Evolutionary conservation across 169 alveolate species (phyloP).

Genomic region (Plasmodium sp.): DNA sequence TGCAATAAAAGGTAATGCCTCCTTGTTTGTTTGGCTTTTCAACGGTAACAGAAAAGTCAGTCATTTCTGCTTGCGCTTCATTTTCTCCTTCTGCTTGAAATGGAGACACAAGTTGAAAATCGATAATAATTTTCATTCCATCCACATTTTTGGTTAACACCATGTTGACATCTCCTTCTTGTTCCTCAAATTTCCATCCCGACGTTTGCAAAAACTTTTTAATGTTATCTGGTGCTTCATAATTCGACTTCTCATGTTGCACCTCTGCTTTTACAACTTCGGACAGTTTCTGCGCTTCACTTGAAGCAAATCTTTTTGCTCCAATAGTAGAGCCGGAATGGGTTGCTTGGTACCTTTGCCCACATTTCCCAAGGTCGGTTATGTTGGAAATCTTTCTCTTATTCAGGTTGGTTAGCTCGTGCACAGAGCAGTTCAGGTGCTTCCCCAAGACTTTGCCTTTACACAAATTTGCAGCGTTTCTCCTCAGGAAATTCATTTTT

Average conservation of each 20-base stretch:
- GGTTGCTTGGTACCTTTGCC: conserved; percentile 9
- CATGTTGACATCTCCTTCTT: conserved; percentile 89
- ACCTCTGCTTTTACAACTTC: conserved; percentile 86
- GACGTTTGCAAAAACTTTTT: conserved; percentile 81
- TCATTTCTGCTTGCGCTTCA: conserved; percentile 89
- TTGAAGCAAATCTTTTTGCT: conserved; percentile 74
- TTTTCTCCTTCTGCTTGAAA: conserved; percentile 90
- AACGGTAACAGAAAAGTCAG: conserved; percentile 91
- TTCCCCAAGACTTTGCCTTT: conserved; percentile 31
- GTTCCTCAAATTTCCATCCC: conserved; percentile 88
- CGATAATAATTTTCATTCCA: conserved; percentile 87
- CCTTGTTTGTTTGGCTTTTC: conserved; percentile 84
- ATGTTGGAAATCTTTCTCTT: conserved; percentile 36
- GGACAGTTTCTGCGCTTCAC: conserved; percentile 84
- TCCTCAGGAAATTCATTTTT: conserved; percentile 52
- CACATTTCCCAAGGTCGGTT: conserved; percentile 22
- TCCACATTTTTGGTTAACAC: conserved; percentile 85
- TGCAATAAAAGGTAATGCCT: conserved; percentile 90
- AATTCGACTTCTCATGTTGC: conserved; percentile 86
- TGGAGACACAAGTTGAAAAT: conserved; percentile 88
- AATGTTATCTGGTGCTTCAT: conserved; percentile 84
- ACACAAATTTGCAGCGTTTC: conserved; percentile 40
- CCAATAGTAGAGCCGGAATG: not conserved
- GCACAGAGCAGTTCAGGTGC: conserved; percentile 15
- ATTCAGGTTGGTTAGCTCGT: conserved; percentile 13